Percentiles rank a stretch among this genome's conserved stretches.
phyloP scores from a whole-genome alignment of 768 basidiomycete species.

The Mycena sanguinolenta region DNA sequence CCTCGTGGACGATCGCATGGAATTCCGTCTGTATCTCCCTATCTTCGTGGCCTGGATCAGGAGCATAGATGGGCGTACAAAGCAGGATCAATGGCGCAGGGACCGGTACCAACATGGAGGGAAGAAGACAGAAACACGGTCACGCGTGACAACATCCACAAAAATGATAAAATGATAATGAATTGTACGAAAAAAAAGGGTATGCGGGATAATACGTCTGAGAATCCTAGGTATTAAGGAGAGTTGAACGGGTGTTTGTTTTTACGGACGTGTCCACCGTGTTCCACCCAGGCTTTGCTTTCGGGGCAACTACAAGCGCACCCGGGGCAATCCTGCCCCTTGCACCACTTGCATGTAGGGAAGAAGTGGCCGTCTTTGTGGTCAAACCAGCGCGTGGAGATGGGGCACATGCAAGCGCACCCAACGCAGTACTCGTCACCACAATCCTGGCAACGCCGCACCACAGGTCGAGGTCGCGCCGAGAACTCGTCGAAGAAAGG shows the following conservation, averaged over 20 bases:
- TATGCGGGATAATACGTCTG: no score
- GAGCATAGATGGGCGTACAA: neutral
- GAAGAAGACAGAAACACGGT: no score
- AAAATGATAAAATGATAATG: no score
- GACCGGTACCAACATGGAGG: no score
- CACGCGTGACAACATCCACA: no score
- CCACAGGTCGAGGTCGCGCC: neutral
- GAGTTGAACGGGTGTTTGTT: neutral
- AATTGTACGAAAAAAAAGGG: no score
- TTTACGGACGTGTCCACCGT: neutral
- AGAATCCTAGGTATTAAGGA: no score
- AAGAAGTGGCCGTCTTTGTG: constrained; percentile 2
- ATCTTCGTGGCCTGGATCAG: constrained; percentile 2
- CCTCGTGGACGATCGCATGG: neutral
- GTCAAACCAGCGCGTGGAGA: neutral
- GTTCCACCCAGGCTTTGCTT: neutral
- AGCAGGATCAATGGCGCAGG: neutral
- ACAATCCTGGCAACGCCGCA: neutral
- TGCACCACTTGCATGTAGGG: neutral
- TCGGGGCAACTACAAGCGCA: neutral
- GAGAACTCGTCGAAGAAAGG: no score
- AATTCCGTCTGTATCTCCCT: neutral
- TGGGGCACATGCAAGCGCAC: constrained; percentile 5
- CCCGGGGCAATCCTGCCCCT: neutral
- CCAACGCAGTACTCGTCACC: neutral